Conservation (phyloP, 2,329 filamentous ascomycete genomes). For the Beauveria sp. region DNA sequence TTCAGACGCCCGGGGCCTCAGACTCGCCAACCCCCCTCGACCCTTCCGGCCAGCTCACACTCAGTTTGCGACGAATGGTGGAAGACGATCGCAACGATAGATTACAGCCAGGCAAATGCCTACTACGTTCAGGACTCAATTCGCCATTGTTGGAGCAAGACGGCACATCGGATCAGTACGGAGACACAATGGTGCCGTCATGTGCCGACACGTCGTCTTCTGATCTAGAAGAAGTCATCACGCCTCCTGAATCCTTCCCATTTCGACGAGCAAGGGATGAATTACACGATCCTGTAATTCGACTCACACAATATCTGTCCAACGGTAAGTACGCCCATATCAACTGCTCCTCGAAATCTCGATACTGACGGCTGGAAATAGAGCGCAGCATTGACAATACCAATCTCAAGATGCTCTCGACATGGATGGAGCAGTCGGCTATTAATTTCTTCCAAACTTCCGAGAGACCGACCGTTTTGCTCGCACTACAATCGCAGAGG, state of each 20-base stretch:
- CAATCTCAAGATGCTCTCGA: conserved; percentile 26
- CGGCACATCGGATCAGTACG: neutral
- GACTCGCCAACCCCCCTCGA: neutral
- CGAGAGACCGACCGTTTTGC: neutral
- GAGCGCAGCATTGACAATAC: neutral
- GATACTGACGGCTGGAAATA: neutral
- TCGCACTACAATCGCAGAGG: neutral
- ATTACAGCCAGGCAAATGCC: neutral
- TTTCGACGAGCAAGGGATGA: conserved; percentile 29
- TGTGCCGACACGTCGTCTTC: neutral
- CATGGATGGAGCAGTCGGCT: conserved; percentile 37
- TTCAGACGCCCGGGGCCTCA: neutral
- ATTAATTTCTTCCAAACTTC: conserved; percentile 37
- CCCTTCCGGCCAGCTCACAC: neutral
- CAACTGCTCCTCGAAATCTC: neutral
- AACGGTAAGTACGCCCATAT: conserved; percentile 18
- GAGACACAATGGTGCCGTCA: neutral
- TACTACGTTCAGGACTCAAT: neutral
- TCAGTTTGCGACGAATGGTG: conserved; percentile 5
- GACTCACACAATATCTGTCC: conserved; percentile 30
- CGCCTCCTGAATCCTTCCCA: conserved; percentile 32
- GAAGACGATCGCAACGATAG: neutral
- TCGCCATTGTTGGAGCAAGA: neutral
- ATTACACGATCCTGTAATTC: conserved; percentile 24
- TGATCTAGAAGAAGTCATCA: conserved; percentile 4